A percentile compares a stretch with the other conserved stretches of the same genome.
phyloP scores from a whole-genome alignment of 495 filamentous ascomycete species.

The Penicillium desertorum region DNA sequence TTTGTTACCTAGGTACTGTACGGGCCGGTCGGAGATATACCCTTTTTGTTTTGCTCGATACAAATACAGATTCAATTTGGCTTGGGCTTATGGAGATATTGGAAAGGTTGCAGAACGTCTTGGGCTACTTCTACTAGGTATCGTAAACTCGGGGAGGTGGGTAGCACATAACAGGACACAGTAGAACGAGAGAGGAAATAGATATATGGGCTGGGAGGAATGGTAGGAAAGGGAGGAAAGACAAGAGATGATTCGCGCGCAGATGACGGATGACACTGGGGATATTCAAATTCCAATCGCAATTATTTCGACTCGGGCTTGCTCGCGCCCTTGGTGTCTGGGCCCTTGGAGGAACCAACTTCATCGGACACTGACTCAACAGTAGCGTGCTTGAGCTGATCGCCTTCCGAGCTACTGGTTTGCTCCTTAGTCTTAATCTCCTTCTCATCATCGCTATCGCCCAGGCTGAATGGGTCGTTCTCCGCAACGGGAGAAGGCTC shows the following conservation, averaged over 20 bases:
- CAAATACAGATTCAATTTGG: constrained; percentile 14
- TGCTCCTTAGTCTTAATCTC: constrained; percentile 68
- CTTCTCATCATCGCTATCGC: constrained; percentile 93
- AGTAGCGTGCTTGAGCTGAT: constrained; percentile 69
- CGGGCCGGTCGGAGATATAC: constrained; percentile 18
- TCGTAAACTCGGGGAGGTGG: constrained; percentile 10
- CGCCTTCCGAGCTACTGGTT: constrained; percentile 61
- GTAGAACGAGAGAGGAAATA: not conserved
- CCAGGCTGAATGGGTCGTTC: constrained; percentile 93
- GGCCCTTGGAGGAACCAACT: constrained; percentile 27
- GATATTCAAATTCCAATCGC: constrained; percentile 12
- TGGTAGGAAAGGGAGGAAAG: not conserved
- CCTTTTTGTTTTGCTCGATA: constrained; percentile 16
- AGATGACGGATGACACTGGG: not conserved
- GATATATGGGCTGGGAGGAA: not conserved
- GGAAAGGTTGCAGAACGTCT: not conserved
- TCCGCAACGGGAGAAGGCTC: constrained; percentile 86
- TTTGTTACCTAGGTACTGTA: not conserved
- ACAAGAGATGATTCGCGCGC: not conserved
- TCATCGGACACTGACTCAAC: constrained; percentile 53
- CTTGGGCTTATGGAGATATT: constrained; percentile 1
- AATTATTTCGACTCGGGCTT: constrained; percentile 36
- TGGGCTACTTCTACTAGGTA: constrained; percentile 17
- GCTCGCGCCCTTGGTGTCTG: constrained; percentile 25
- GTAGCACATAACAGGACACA: constrained; percentile 1